These are phyloP conservation scores for Mucor ambiguus DNA, from an alignment of 371 early-diverging fungal species.

Conservation along the genomic window DNA sequence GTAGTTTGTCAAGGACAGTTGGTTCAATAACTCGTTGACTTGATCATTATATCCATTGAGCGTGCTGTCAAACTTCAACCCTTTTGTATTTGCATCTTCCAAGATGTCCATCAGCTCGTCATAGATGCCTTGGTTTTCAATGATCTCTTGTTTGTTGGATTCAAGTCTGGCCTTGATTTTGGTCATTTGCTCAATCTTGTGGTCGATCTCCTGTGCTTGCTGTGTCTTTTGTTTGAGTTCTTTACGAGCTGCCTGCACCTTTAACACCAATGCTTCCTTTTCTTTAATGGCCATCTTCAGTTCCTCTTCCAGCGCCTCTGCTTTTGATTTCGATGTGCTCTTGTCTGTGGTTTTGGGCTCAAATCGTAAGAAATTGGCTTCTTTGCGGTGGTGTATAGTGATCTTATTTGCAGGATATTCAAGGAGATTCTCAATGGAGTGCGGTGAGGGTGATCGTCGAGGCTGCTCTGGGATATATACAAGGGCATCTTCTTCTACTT, in stretches of 20 bases:
- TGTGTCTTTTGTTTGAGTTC: neutral
- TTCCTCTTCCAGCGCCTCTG: neutral
- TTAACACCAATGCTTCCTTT: neutral
- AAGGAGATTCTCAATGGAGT: neutral
- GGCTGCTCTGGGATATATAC: neutral
- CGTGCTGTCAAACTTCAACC: neutral
- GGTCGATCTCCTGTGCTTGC: neutral
- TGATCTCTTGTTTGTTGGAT: neutral
- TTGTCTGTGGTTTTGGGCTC: neutral
- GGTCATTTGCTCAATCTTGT: neutral
- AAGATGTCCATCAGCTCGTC: neutral
- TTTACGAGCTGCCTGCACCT: neutral
- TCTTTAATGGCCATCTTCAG: neutral
- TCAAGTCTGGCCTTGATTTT: neutral
- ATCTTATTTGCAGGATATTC: neutral
- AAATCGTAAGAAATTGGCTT: neutral
- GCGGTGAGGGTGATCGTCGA: constrained; percentile 2
- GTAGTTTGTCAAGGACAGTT: constrained; percentile 16
- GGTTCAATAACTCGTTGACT: constrained; percentile 18
- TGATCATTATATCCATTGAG: constrained; percentile 9
- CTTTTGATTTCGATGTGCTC: neutral
- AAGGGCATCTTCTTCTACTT: neutral
- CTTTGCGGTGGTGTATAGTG: neutral
- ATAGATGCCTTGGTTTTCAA: neutral
- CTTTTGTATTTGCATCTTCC: neutral